A percentile compares a stretch with the other conserved stretches of the same genome.
phyloP scores from a whole-genome alignment of 768 basidiomycete species.

The Tylopilus felleus region DNA sequence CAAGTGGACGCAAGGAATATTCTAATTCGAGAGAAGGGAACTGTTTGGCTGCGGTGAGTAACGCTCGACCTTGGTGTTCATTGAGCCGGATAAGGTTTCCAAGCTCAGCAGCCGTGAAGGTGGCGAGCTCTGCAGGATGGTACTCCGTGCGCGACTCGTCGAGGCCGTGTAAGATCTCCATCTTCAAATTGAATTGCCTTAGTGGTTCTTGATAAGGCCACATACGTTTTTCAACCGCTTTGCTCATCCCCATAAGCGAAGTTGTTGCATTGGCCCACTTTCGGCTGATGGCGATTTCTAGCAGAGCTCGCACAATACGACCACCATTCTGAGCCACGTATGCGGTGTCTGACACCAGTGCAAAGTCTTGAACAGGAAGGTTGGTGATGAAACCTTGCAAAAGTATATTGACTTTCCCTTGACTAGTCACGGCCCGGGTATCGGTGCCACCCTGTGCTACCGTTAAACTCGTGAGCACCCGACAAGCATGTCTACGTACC shows the following conservation, averaged over 20 bases:
- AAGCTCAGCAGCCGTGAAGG: conserved; percentile 61
- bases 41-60: conserved; percentile 75
- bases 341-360: conserved; percentile 90
- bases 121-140: conserved; percentile 67
- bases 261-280: conserved; percentile 85
- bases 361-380: conserved; percentile 86
- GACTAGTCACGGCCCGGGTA: too few relatives aligned
- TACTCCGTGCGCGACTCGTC: conserved; percentile 80
- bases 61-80: conserved; percentile 74
- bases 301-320: conserved; percentile 88
- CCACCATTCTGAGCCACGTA: conserved; percentile 95
- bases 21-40: conserved; percentile 73
- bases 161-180: conserved; percentile 75
- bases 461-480: neutral
- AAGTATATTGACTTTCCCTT: conserved; percentile 92
- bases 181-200: conserved; percentile 72
- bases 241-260: conserved; percentile 86
- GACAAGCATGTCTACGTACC: conserved; percentile 39
- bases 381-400: conserved; percentile 88
- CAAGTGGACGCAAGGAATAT: conserved; percentile 76
- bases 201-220: conserved; percentile 97
- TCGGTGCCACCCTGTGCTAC: conserved; percentile 56
- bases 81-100: conserved; percentile 85
- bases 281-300: conserved; percentile 90
- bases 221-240: conserved; percentile 85